These are phyloP conservation scores for Epichloe festucae DNA, from an alignment of 2,329 filamentous ascomycete genomes.

Conservation along the genomic window DNA sequence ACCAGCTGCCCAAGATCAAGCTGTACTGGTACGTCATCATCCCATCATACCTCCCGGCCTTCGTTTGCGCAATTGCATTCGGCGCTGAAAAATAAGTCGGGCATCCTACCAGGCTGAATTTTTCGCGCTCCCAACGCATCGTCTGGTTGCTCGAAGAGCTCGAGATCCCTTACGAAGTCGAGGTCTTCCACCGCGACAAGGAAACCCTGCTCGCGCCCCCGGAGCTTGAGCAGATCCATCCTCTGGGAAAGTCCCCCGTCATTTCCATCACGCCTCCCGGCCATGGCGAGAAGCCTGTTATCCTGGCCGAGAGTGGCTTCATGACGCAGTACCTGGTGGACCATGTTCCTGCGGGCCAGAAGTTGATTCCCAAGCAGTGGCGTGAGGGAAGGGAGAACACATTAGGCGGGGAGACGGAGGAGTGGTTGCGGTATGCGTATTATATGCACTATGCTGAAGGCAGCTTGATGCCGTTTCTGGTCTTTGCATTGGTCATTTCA, in stretches of 20 bases:
- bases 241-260: conserved; percentile 76
- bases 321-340: conserved; percentile 76
- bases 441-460: conserved; percentile 80
- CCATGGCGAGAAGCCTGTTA: conserved; percentile 29
- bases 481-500: conserved; percentile 48
- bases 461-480: conserved; percentile 59
- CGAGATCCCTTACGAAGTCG: conserved; percentile 63
- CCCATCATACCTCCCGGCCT: neutral
- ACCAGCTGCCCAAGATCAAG: conserved; percentile 37
- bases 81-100: no score
- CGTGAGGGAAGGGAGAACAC: conserved; percentile 44
- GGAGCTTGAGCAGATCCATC: conserved; percentile 65
- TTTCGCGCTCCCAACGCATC: conserved; percentile 71
- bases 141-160: conserved; percentile 81
- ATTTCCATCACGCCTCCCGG: conserved; percentile 46
- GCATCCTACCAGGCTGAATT: conserved; percentile 53
- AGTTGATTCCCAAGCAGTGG: conserved; percentile 40
- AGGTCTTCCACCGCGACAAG: conserved; percentile 59
- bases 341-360: conserved; percentile 34
- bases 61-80: neutral
- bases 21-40: conserved; percentile 44
- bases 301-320: conserved; percentile 70
- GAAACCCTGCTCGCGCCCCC: conserved; percentile 56
- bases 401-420: conserved; percentile 47
- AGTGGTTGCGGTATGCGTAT: conserved; percentile 48